Evolutionary conservation across 2,329 filamentous ascomycete genomes (phyloP), one percentile per base, ranked within the genome.

Genomic region (Sporothrix dimorphospora): DNA sequence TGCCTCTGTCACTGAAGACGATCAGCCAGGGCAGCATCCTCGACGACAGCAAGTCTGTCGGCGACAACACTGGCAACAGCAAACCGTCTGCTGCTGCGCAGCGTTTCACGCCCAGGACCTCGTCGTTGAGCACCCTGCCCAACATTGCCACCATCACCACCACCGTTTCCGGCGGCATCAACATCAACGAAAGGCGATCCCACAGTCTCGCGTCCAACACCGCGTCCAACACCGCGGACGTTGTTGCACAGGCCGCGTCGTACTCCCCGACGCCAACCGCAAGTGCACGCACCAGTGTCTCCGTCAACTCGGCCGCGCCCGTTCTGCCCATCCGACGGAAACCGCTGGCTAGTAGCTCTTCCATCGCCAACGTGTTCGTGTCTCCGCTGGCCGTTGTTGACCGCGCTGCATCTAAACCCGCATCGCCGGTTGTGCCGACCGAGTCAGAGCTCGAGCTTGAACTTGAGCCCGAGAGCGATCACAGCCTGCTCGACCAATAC

Each of bases 321-420:
- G 53, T 38, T 12, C 66, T 30, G 1, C 42, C 57, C 74, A 86
- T 90, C 80, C 86, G 85, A 78, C 85, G 89, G 74, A 90, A 91
- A 81, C 89, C 89, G 71, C 79, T 91, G 73, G 89, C 88, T 57
- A 81, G 83, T 8, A 47, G 55, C 38, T 45, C 59, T 11, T 65
- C 59, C 34, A 19, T 21, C 47, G 11, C n/a, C 61, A n/a, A 3
- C 24, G 14, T 9, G 45, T 53, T 16, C 21, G 34, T 40, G 14
- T 53, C 30, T 14, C 45, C 61, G 30, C 67, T 21, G 40, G 24
- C 30, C 24, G 12, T 66, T 30, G 63, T 66, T 9, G 47, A n/a
- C 27, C 55, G 53, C 38, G n/a, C 57, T 11, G 57, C 34, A 19
- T 61, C 34, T 14, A 61, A 19, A 40, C 57, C 57, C 1, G 16